These are phyloP conservation scores for Zygoascus sp. DNA, from an alignment of 1,139 yeast species.

Conservation along the genomic window DNA sequence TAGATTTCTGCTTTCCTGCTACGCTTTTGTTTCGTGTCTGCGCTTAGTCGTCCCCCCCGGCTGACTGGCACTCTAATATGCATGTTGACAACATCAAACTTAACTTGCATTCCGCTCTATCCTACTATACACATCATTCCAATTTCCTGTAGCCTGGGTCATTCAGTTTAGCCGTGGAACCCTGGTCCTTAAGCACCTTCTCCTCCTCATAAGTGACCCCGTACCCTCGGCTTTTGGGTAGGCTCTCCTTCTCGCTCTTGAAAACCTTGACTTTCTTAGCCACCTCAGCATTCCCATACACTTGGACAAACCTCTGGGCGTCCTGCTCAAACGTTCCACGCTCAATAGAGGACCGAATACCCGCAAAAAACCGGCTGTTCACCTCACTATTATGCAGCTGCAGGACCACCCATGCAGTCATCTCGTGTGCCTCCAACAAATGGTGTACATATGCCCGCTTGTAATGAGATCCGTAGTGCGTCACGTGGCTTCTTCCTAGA, in stretches of 20 bases:
- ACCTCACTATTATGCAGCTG: conserved; percentile 38
- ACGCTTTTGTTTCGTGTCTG: no score
- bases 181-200: conserved; percentile 17
- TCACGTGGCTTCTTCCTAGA: conserved; percentile 22
- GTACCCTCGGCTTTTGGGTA: conserved; percentile 27
- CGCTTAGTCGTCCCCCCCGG: no score
- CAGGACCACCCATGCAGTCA: conserved; percentile 41
- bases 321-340: conserved; percentile 32
- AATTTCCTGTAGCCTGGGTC: conserved; percentile 20
- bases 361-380: conserved; percentile 31
- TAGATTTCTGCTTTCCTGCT: no score
- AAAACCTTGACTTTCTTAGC: conserved; percentile 10
- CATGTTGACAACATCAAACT: no score
- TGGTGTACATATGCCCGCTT: conserved; percentile 41
- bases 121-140: neutral
- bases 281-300: conserved; percentile 26
- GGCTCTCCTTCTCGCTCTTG: conserved; percentile 12
- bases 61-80: no score
- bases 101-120: neutral
- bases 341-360: conserved; percentile 31
- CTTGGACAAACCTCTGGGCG: conserved; percentile 23
- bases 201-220: conserved; percentile 20
- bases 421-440: conserved; percentile 39
- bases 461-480: conserved; percentile 26
- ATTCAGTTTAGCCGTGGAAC: conserved; percentile 18